These are phyloP conservation scores for Dillenia turbinata DNA, from an alignment of 164 flowering plant species.

Conservation along the genomic window DNA sequence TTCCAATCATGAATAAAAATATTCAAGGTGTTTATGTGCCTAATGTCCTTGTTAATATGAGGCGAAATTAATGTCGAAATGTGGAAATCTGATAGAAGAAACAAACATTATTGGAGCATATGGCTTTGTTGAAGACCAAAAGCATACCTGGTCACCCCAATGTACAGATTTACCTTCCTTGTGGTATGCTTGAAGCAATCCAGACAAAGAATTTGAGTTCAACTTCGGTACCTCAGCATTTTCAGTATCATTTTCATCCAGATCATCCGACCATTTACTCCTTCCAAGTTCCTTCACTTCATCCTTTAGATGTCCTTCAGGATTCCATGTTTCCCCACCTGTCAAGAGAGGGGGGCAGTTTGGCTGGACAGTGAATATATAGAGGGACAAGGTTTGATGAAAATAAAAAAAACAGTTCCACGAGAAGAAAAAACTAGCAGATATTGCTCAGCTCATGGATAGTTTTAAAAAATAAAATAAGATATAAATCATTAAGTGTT, in stretches of 20 bases:
- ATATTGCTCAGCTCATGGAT: background rate
- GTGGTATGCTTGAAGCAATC: slow-evolving; percentile 47
- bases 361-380: slow-evolving; percentile 13
- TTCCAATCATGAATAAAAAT: too few species aligned
- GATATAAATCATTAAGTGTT: background rate
- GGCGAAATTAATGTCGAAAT: too few species aligned
- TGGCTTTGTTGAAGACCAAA: too few species aligned
- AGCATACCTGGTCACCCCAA: slow-evolving; percentile 90
- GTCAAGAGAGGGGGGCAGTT: slow-evolving; percentile 1
- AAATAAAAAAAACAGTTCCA: background rate
- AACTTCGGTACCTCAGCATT: slow-evolving; percentile 22
- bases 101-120: too few species aligned
- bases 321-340: slow-evolving; percentile 38
- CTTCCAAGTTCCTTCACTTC: slow-evolving; percentile 67
- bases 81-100: too few species aligned
- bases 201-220: slow-evolving; percentile 50
- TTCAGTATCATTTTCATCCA: slow-evolving; percentile 52
- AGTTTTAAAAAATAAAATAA: background rate
- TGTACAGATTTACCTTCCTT: slow-evolving; percentile 73
- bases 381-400: slow-evolving; percentile 1
- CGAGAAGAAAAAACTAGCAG: too few species aligned
- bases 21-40: too few species aligned
- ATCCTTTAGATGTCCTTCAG: slow-evolving; percentile 35
- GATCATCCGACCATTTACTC: slow-evolving; percentile 87
- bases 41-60: too few species aligned